Conservation (phyloP, 2,329 filamentous ascomycete species). For the Ophiostoma himal-ulmi region DNA sequence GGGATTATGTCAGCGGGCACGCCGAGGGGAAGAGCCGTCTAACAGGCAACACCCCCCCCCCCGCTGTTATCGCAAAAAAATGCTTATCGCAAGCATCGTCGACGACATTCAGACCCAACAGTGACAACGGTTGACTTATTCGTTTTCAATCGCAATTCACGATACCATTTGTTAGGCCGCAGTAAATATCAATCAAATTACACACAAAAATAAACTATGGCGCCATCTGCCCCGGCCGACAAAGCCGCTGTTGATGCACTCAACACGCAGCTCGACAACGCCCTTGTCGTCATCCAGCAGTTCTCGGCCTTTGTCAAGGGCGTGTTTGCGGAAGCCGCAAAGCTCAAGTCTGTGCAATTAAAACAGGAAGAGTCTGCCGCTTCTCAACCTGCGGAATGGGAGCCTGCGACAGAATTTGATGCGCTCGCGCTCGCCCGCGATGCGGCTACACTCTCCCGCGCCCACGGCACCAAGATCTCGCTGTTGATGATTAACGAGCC, state of each 20-base stretch:
- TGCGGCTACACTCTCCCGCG: constrained; percentile 65
- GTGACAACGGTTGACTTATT: background rate
- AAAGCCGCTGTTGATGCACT: constrained; percentile 34
- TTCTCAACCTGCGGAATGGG: background rate
- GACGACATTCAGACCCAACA: background rate
- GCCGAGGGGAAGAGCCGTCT: background rate
- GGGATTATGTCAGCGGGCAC: background rate
- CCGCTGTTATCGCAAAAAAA: constrained; percentile 24
- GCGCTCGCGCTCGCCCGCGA: constrained; percentile 65
- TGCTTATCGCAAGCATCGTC: constrained; percentile 19
- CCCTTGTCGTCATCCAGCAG: constrained; percentile 38
- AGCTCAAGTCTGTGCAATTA: background rate
- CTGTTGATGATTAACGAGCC: constrained; percentile 81
- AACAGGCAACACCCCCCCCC: constrained; percentile 14
- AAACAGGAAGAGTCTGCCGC: background rate
- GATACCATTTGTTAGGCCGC: too few species aligned
- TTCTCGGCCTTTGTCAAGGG: constrained; percentile 35
- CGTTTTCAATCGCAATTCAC: background rate
- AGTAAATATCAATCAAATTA: too few species aligned
- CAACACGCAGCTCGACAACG: constrained; percentile 36
- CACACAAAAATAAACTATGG: background rate
- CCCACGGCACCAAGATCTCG: constrained; percentile 81
- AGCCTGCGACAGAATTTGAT: constrained; percentile 36
- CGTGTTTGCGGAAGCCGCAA: constrained; percentile 32
- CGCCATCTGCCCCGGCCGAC: constrained; percentile 23